Base-by-base conservation (phyloP, 2,329 filamentous ascomycete genomes). In the Blastomyces gilchristii region DNA sequence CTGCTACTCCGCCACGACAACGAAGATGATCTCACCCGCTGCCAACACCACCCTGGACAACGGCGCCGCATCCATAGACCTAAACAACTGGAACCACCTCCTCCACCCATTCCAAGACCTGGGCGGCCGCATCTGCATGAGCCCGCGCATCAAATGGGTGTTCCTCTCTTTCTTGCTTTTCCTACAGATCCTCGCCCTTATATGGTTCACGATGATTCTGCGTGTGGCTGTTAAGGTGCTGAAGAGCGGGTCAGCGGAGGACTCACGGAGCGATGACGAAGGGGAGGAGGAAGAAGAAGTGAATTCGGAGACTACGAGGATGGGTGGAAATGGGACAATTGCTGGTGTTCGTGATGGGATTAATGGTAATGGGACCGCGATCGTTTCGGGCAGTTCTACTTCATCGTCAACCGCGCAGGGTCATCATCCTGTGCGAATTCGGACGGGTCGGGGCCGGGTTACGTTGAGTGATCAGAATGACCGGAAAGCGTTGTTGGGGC, bases 201-300 rank as follows among this genome's bases (percentile, higher is more conserved):
- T 89, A 65, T 97, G 94, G 94, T 96, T 97, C 71, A 82, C 81
- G 66, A 89, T 96, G 86, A 96, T 97, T 68, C 76, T 92, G 49
- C 85, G 86, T 63, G 89, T 99, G 2, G 91, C 91, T 28, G 82
- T 88, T 66, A 87, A 87, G 65, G 91, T 97, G 6, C 73, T 97
- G 45, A 83, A 82, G 60, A 73, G 71, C 22, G 92, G 93, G 41
- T 84, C 85, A 41, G 91, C 93, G 5, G 91, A 97, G 67, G 94
- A 99, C 71, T 83, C 85, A 22, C 86, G 94, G 63, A 96, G 90
- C 66, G 93, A 97, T 69, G 90, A 91, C 67, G 91, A 96, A 6
- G 89, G 87, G 28, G 86, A 83, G 2, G 82, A 83, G 16, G 78
- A 62, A 31, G 62, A 61, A 31, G 62, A 61, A 4, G 62, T 62